phyloP scores from a whole-genome alignment of 352 stramenopile species.

The Pythium aristosporum region DNA sequence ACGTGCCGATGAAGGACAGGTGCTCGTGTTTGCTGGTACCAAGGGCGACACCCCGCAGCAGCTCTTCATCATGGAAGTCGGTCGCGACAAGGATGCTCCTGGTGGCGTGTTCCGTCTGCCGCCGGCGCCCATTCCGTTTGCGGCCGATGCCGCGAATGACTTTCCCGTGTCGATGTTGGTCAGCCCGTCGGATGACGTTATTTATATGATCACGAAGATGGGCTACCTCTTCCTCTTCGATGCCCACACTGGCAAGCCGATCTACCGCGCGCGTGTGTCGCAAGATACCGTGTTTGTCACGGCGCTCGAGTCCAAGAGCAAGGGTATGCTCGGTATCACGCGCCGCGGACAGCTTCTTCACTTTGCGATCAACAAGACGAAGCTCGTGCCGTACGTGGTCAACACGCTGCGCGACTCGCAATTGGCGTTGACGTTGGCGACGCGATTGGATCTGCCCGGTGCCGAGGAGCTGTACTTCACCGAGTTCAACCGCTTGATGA shows the following conservation, averaged over 20 bases:
- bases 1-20: constrained; percentile 89
- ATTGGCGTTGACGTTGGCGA: constrained; percentile 95
- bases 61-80: constrained; percentile 99
- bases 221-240: constrained; percentile 99
- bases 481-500: constrained; percentile 96
- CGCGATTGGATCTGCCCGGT: constrained; percentile 95
- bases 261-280: constrained; percentile 97
- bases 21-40: constrained; percentile 83
- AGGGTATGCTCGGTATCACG: constrained; percentile 98
- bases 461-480: constrained; percentile 98
- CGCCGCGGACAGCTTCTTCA: constrained; percentile 96
- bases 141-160: constrained; percentile 95
- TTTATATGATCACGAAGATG: constrained; percentile 99
- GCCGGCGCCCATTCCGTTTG: constrained; percentile 94
- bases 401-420: constrained; percentile 96
- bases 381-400: constrained; percentile 99
- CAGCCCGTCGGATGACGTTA: constrained; percentile 90
- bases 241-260: constrained; percentile 96
- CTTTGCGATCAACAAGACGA: constrained; percentile 97
- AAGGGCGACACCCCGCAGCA: constrained; percentile 83
- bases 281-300: constrained; percentile 98
- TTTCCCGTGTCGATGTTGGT: constrained; percentile 98
- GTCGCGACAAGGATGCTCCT: constrained; percentile 93
- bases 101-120: constrained; percentile 95
- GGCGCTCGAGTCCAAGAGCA: constrained; percentile 87